Evolutionary conservation across 192 early-diverging fungal species (phyloP).

Genomic region (Linnemannia elongata): DNA sequence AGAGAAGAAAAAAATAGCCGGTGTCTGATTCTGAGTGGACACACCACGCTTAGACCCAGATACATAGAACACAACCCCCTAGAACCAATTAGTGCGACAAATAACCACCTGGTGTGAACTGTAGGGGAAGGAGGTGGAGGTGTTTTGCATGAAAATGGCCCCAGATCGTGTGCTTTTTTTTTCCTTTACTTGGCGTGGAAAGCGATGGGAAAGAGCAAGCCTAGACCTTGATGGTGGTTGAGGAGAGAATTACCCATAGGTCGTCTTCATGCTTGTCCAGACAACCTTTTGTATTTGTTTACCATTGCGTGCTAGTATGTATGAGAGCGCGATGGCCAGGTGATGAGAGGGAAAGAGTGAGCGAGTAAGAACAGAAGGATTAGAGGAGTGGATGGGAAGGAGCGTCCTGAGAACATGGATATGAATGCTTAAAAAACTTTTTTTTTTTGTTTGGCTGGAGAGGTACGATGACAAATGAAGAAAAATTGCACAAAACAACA

Average conservation of each 20-base stretch:
- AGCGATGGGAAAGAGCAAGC: not conserved
- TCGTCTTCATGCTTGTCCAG: too few relatives aligned
- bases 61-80: too few relatives aligned
- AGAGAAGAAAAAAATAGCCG: too few relatives aligned
- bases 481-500: not conserved
- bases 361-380: not conserved
- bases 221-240: not conserved
- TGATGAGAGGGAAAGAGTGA: not conserved
- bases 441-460: not conserved
- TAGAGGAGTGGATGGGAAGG: not conserved
- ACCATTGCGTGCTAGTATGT: too few relatives aligned
- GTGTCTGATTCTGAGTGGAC: too few relatives aligned
- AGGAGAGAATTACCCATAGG: too few relatives aligned
- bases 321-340: too few relatives aligned
- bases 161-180: not conserved
- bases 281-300: too few relatives aligned
- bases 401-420: not conserved
- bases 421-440: not conserved
- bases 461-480: not conserved
- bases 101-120: not conserved
- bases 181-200: not conserved
- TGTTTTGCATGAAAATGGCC: not conserved
- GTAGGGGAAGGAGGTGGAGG: not conserved
- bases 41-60: too few relatives aligned
- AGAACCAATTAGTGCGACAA: not conserved